Evolutionary conservation across 352 stramenopile genomes (phyloP), one percentile per base, ranked within the genome.

Genomic region (Phytopythium oedochilum): DNA sequence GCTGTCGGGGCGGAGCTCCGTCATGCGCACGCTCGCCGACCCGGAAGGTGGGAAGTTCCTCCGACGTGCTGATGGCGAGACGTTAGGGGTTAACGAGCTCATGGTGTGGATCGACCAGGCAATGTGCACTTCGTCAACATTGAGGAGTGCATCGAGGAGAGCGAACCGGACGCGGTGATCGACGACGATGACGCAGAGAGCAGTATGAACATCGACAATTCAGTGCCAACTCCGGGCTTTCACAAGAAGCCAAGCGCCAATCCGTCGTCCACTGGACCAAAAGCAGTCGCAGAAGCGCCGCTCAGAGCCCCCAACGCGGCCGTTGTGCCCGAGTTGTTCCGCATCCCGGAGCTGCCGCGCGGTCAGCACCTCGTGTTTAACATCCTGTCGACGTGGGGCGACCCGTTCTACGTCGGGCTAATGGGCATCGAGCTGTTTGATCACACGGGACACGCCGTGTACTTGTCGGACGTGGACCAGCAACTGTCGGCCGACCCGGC

Each of bases 351-450:
- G 52, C 65, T 96, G 11, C 86, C 86, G 20, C 69, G 60, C 22
- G 85, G 85, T 2, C 69, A 86, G 38, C 71, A 75, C 25, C 73
- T 97, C 23, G 71, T 83, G n/a, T 63, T 96, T 29, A 86, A 94
- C 45, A 90, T 96, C 17, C 49, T 95, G 25, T 88, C 73, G 5
- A 97, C 89, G 9, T 96, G 86, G 86, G 89, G 89, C 10, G 89
- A 97, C 66, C 81, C 86, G 8, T 92, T 95, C 62, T 97, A 97
- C 60, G 81, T 97, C 2, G 89, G 89, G 0, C 74, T 97, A 23
- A 95, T 90, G 69, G 89, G 89, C 14, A 72, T 97, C 23, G 89
- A 97, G 51, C 46, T 96, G 25, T 97, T 96, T 55, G 87, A 96
- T 42, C 77, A 89, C 54, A 81, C 71, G 0, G 89, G 89, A 9